phyloP scores from a whole-genome alignment of 768 basidiomycete species.

The Paxillus ammoniavirescens region DNA sequence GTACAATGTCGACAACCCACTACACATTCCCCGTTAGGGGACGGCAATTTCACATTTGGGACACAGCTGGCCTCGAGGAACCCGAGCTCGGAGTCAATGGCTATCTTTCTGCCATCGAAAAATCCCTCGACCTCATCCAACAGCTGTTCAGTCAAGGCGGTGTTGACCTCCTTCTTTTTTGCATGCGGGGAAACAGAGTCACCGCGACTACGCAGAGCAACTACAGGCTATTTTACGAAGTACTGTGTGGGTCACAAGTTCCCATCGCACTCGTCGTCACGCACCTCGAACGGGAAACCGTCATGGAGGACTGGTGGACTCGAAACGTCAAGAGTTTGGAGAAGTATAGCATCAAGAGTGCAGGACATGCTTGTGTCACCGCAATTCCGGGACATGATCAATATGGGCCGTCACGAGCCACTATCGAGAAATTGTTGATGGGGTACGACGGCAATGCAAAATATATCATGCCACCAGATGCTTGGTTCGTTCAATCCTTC shows the following conservation, averaged over 20 bases:
- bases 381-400: conserved; percentile 28
- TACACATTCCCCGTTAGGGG: conserved; percentile 25
- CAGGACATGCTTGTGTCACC: conserved; percentile 36
- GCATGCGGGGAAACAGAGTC: conserved; percentile 41
- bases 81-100: conserved; percentile 24
- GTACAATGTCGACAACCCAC: conserved; percentile 34
- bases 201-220: no score
- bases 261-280: conserved; percentile 36
- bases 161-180: conserved; percentile 41
- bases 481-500: conserved; percentile 25
- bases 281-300: conserved; percentile 36
- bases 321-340: conserved; percentile 24
- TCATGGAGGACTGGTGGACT: conserved; percentile 37
- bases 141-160: conserved; percentile 30
- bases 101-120: conserved; percentile 29
- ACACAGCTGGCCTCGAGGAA: conserved; percentile 37
- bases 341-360: conserved; percentile 25
- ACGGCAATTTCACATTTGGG: conserved; percentile 27
- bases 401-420: conserved; percentile 21
- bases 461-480: conserved; percentile 26
- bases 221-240: conserved; percentile 41
- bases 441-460: conserved; percentile 11
- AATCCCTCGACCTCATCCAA: conserved; percentile 34
- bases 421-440: conserved; percentile 16
- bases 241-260: conserved; percentile 37